Percentiles rank a stretch among this genome's conserved stretches.
These are phyloP conservation scores for Pseudomassariella vexata DNA, from an alignment of 2,329 filamentous ascomycete genomes.

Conservation along the genomic window DNA sequence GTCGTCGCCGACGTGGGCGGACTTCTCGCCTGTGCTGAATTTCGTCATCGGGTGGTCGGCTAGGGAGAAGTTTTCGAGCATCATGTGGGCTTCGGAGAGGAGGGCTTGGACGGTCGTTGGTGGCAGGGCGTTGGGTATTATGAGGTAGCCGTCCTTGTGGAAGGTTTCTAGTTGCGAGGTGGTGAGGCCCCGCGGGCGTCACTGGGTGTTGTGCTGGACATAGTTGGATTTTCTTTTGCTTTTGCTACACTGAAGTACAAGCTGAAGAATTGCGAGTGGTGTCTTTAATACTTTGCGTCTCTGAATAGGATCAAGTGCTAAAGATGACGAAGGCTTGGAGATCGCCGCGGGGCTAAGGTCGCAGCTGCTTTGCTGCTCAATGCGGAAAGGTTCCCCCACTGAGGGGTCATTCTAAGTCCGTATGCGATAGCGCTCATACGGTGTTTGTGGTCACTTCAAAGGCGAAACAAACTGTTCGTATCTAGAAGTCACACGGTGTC, in stretches of 20 bases:
- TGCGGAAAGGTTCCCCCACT: constrained; percentile 2
- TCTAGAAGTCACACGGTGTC: too few species aligned
- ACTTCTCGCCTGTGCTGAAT: constrained; percentile 78
- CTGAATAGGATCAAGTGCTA: too few species aligned
- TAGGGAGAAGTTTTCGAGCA: constrained; percentile 74
- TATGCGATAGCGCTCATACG: too few species aligned
- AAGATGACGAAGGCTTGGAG: too few species aligned
- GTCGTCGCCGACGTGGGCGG: constrained; percentile 80
- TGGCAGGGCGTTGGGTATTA: constrained; percentile 73
- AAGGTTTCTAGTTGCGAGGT: constrained; percentile 67
- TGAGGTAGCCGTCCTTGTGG: constrained; percentile 79
- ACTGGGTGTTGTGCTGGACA: constrained; percentile 9
- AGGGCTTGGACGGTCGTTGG: constrained; percentile 60
- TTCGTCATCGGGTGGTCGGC: constrained; percentile 84
- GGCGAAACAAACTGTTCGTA: too few species aligned
- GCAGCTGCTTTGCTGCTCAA: neutral
- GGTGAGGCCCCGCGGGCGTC: constrained; percentile 52
- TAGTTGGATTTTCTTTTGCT: constrained; percentile 4
- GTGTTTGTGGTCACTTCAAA: too few species aligned
- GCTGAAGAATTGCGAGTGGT: too few species aligned
- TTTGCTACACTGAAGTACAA: too few species aligned
- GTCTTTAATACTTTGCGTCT: too few species aligned
- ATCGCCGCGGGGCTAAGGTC: too few species aligned
- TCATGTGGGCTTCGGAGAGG: constrained; percentile 65
- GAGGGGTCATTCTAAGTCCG: constrained; percentile 5